These are phyloP conservation scores for Teratosphaeria viscida DNA, from an alignment of 2,329 filamentous ascomycete genomes.

Conservation along the genomic window DNA sequence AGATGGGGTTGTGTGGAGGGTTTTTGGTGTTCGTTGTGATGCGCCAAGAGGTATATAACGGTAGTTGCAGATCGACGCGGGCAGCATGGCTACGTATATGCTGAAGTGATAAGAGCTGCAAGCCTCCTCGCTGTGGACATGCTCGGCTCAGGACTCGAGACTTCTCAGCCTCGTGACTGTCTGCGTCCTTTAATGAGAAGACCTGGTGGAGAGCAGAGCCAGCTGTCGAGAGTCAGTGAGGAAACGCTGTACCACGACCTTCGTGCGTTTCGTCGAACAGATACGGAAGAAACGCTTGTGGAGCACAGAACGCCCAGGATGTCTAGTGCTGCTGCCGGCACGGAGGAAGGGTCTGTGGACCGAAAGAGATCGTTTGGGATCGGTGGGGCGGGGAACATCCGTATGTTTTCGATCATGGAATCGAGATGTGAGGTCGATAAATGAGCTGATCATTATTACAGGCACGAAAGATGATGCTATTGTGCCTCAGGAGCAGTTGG, in stretches of 20 bases:
- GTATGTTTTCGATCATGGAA: not conserved
- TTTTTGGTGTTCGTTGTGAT: not conserved
- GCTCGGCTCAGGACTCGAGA: not conserved
- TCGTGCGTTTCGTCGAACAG: not conserved
- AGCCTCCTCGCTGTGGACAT: not conserved
- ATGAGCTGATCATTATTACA: not conserved
- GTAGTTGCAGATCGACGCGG: not conserved
- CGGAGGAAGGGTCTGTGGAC: not conserved
- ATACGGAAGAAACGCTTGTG: not conserved
- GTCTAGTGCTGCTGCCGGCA: not conserved
- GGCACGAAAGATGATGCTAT: not conserved
- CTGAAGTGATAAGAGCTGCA: not conserved
- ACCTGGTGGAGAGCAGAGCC: not conserved
- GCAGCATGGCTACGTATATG: not conserved
- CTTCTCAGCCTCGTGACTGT: not conserved
- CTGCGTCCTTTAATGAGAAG: not conserved
- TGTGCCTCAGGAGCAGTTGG: not conserved
- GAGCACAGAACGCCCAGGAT: not conserved
- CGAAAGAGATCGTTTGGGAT: constrained; percentile 8
- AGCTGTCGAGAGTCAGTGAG: too few relatives aligned
- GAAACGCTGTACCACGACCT: not conserved
- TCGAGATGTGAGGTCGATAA: not conserved
- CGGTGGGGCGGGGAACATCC: constrained; percentile 13
- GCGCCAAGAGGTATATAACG: not conserved
- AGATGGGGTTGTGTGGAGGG: not conserved